Base-by-base conservation (phyloP, 345 rosid species). In the Lenwebbia sp. region DNA sequence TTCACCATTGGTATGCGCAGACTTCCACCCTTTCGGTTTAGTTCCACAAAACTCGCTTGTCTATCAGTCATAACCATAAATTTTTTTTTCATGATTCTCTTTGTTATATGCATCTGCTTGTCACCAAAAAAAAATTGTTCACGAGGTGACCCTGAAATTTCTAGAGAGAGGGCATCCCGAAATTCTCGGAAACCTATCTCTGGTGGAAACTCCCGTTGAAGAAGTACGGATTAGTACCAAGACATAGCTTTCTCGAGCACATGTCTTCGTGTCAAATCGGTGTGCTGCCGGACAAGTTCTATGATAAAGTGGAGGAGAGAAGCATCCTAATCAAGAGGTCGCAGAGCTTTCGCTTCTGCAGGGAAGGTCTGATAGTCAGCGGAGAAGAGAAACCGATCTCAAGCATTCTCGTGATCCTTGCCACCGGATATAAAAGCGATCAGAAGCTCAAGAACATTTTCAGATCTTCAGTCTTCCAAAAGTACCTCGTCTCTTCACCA, bases 341-440 rank as follows among this genome's bases (percentile, higher is more conserved):
- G 2, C 84, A 28, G 40, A 56, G 47, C 37, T 87, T 89, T 28
- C 87, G 85, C 62, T 90, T 88, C 86, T 83, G 85, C 54, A 40
- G 57, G 49, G 83, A 89, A 11, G 89, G 92, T 14, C 37, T 87
- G 49, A 10, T 83, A 21, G 8, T 89, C 2, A 65, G 89, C 23
- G 85, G 65, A 75, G 89, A 86, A 7, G 84, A 60, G n/a, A 30
- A 75, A 49, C 85, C 88, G 12, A 33, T 90, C 49, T 44, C 84
- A 13, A 49, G 89, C 17, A 89, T 87, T 60, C 0, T 90, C 1
- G 85, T 88, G 54, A 86, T 90, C 58, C 85, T 87, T 30, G 92
- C 88, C 54, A 81, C 92, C 1, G 89, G 92, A 53, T 90, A 47
- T 87, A 87, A 54, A 25, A 87, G 90, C 3, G 89, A 88, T 52